These are phyloP conservation scores for Aspergillus pseudoviridinutans DNA, from an alignment of 2,329 filamentous ascomycete species.

Conservation along the genomic window DNA sequence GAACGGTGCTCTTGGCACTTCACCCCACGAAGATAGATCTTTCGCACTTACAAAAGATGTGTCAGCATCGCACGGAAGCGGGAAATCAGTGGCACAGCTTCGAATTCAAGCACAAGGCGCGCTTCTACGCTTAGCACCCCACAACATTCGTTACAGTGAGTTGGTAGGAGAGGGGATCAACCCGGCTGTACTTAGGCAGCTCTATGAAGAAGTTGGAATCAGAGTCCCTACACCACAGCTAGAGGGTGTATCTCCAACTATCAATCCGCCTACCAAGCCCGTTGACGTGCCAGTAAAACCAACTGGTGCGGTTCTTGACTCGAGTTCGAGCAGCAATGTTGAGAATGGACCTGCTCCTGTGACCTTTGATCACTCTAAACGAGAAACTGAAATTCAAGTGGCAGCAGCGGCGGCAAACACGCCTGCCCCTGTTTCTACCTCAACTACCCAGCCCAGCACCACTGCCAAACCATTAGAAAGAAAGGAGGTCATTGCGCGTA, in stretches of 20 bases:
- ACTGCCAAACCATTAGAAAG: constrained; percentile 55
- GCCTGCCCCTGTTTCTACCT: not conserved
- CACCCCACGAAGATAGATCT: not conserved
- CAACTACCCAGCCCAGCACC: not conserved
- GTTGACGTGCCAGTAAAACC: not conserved
- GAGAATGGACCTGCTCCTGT: not conserved
- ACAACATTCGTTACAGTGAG: constrained; percentile 70
- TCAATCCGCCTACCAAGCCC: not conserved
- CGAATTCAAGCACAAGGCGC: constrained; percentile 58
- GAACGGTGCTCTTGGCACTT: not conserved
- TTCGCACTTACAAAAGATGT: not conserved
- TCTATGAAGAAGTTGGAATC: constrained; percentile 68
- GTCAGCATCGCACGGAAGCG: not conserved
- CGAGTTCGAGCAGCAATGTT: not conserved
- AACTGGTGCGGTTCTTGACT: not conserved
- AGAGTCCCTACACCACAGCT: constrained; percentile 27
- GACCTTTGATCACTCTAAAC: not conserved
- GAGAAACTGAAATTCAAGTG: not conserved
- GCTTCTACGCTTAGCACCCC: constrained; percentile 56
- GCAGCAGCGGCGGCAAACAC: not conserved
- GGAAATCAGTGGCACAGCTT: constrained; percentile 34
- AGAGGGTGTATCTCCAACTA: constrained; percentile 1
- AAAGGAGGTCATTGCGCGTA: constrained; percentile 71
- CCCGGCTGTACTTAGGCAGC: constrained; percentile 54
- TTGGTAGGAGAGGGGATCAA: constrained; percentile 72